These are phyloP conservation scores for Aureoboletus auriporus DNA, from an alignment of 768 basidiomycete genomes.

Conservation along the genomic window DNA sequence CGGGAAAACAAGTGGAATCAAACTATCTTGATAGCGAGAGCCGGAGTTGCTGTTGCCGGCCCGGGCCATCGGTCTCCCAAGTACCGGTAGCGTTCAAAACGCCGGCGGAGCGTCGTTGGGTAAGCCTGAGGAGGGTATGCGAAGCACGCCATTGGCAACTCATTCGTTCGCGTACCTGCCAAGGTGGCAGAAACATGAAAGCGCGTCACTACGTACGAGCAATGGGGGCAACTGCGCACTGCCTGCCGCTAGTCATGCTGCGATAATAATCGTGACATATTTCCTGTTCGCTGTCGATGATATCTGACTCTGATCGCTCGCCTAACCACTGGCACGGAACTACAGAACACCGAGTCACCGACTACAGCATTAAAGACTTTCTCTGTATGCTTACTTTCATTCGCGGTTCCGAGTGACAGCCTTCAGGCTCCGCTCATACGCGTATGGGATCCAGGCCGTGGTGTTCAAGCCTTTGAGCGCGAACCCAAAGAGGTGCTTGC, in stretches of 20 bases:
- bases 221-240: conserved; percentile 13
- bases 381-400: conserved; percentile 37
- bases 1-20: too few relatives aligned
- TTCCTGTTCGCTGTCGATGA: background rate
- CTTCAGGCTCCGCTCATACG: conserved; percentile 18
- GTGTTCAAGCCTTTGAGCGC: conserved; percentile 81
- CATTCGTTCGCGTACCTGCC: background rate
- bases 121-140: conserved; percentile 45
- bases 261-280: background rate
- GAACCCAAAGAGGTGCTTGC: conserved; percentile 86
- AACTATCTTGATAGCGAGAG: too few relatives aligned
- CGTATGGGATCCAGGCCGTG: conserved; percentile 64
- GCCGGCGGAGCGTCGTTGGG: conserved; percentile 43
- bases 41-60: too few relatives aligned
- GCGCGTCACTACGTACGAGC: conserved; percentile 5
- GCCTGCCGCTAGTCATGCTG: conserved; percentile 1
- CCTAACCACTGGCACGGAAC: conserved; percentile 4
- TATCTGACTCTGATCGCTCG: conserved; percentile 12
- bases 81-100: conserved; percentile 76
- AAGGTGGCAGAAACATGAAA: conserved; percentile 17
- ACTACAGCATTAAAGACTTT: conserved; percentile 2
- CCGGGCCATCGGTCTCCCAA: conserved; percentile 21
- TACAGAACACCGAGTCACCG: conserved; percentile 6
- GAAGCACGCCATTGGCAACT: conserved; percentile 38
- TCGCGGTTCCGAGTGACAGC: conserved; percentile 45